Evolutionary conservation across 1,139 yeast species (phyloP).

Genomic region (Sugiyamaella sp.): DNA sequence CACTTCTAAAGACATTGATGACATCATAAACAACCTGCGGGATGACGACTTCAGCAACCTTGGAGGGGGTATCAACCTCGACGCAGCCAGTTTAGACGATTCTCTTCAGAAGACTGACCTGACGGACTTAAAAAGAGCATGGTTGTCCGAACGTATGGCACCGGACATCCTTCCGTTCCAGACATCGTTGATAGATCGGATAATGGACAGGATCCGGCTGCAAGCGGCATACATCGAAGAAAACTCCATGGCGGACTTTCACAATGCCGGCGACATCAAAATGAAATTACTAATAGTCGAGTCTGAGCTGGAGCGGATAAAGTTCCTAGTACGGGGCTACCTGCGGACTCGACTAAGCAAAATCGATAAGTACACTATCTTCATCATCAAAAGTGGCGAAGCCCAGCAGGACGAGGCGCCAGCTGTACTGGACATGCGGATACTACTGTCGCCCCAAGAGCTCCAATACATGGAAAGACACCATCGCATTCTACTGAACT

Average conservation of each 20-base stretch:
- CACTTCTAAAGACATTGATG: conserved; percentile 13
- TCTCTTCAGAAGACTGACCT: conserved; percentile 17
- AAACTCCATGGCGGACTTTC: conserved; percentile 55
- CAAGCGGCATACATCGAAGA: conserved; percentile 69
- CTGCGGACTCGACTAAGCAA: conserved; percentile 68
- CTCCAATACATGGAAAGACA: conserved; percentile 65
- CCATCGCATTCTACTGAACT: conserved; percentile 60
- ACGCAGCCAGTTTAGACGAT: conserved; percentile 11
- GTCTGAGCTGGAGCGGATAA: conserved; percentile 86
- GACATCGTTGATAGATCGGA: conserved; percentile 56
- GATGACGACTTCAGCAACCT: conserved; percentile 22
- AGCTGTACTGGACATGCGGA: conserved; percentile 34
- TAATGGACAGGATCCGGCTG: conserved; percentile 59
- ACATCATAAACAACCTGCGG: conserved; percentile 33
- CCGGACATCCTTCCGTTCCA: conserved; percentile 83
- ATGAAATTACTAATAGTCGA: conserved; percentile 82
- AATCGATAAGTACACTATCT: conserved; percentile 68
- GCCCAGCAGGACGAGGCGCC: conserved; percentile 30
- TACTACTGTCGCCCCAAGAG: conserved; percentile 60
- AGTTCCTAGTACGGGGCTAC: conserved; percentile 76
- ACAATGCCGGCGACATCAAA: conserved; percentile 64
- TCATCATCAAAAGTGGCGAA: conserved; percentile 42
- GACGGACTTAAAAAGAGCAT: conserved; percentile 55
- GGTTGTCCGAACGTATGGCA: conserved; percentile 83
- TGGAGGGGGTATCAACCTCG: not conserved